Conservation (phyloP, 306 rosid genomes). For the Comarum palustre region DNA sequence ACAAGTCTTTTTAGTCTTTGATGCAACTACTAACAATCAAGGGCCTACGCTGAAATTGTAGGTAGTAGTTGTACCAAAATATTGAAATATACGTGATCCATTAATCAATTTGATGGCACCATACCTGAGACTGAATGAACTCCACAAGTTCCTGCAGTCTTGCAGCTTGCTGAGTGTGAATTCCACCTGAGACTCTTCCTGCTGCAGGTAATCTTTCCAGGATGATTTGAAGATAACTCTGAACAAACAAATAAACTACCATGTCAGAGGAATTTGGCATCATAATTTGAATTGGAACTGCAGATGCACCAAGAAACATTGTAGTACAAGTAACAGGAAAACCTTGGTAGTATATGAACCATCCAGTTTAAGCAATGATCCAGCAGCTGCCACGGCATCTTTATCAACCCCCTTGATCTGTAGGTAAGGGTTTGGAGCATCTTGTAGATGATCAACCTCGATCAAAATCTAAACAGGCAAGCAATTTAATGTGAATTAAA, state of each 20-base stretch:
- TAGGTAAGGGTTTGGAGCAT: constrained; percentile 76
- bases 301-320: neutral
- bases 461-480: constrained; percentile 55
- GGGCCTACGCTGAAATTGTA: neutral
- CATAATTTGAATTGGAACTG: neutral
- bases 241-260: constrained; percentile 26
- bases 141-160: constrained; percentile 92
- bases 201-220: constrained; percentile 75
- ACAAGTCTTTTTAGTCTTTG: neutral
- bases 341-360: constrained; percentile 92
- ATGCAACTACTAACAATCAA: neutral
- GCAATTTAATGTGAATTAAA: constrained; percentile 10
- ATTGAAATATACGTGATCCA: neutral
- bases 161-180: constrained; percentile 75
- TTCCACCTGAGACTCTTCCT: constrained; percentile 65
- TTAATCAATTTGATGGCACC: neutral
- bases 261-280: neutral
- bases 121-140: constrained; percentile 93
- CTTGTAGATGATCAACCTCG: constrained; percentile 97
- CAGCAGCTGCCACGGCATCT: constrained; percentile 92
- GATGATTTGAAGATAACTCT: constrained; percentile 95
- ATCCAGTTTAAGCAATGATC: constrained; percentile 81
- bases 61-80: neutral
- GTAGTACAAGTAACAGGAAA: constrained; percentile 18
- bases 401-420: constrained; percentile 94